Evolutionary conservation across 1,284 basidiomycete species (phyloP), one percentile per base, ranked within the genome.

Genomic region (Pisolithus thermaeus): DNA sequence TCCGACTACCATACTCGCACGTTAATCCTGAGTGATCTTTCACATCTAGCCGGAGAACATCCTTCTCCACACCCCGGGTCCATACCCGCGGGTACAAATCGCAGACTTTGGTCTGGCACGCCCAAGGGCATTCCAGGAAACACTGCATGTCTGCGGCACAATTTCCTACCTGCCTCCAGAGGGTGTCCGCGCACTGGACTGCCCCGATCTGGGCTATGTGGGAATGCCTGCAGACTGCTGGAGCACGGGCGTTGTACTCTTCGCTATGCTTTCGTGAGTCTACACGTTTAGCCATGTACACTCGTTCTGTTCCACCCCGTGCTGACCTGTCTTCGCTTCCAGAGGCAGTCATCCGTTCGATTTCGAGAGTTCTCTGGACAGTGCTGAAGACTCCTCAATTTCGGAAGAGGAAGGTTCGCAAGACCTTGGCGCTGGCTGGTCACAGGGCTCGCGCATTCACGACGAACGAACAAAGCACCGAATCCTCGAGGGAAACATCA

Each of bases 51-150:
- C 90, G 35, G 91, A 94, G 69, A 94, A 94, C 59, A 84, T 94
- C 50, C 74, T 95, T 8, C 75, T 95, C 3, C 73, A 82, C 57
- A 74, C 78, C 3, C 84, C 87, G 7, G 86, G 86, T 2, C 79
- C 86, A 2, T 93, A 89, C 63, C 92, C 91, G 44, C 83, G 84
- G 39, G 80, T 92, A 40, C 76, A 90, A 52, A 84, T 94, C 38
- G 90, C 87, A 16, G 91, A 94, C 67, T 92, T 94, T 63, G 92
- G 92, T 6, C 79, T 91, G 20, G 89, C 90, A 9, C 80, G 87
- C n/a, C 79, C 80, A n/a, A 81, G 80, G 58, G 81, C 87, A 2
- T 81, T 84, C 59, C 83, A 90, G 70, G 81, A 84, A 60, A 89
- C 87, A 0, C 75, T 89, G 59, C 88, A 86, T 58, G 87, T 90